Conservation (phyloP, 306 rosid species). For the Prosopis cineraria region DNA sequence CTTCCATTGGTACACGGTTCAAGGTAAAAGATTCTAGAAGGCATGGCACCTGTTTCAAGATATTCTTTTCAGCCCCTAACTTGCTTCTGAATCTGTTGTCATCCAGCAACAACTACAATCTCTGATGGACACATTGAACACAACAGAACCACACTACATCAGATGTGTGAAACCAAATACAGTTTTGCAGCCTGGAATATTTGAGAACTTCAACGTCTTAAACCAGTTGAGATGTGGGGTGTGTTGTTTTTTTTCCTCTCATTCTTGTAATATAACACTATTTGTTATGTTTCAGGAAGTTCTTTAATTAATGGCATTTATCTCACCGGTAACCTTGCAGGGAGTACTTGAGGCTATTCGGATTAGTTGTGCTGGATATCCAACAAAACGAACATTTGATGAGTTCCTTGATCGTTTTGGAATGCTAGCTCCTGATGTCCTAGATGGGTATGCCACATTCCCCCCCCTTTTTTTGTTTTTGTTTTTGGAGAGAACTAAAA, state of each 20-base stretch:
- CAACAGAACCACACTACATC: conserved; percentile 91
- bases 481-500: conserved; percentile 20
- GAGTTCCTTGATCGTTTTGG: conserved; percentile 93
- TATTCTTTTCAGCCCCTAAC: conserved; percentile 28
- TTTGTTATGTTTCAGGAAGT: conserved; percentile 1
- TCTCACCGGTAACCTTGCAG: conserved; percentile 44
- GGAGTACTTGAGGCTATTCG: conserved; percentile 93
- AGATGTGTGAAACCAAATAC: conserved; percentile 92
- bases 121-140: conserved; percentile 81
- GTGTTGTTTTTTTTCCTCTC: conserved; percentile 35
- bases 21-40: conserved; percentile 52
- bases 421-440: conserved; percentile 83
- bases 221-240: conserved; percentile 92
- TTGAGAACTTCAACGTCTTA: conserved; percentile 79
- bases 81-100: conserved; percentile 36
- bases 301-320: conserved; percentile 2
- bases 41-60: conserved; percentile 23
- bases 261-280: conserved; percentile 6
- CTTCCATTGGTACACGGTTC: conserved; percentile 80
- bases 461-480: no score
- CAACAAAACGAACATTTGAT: conserved; percentile 81
- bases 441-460: conserved; percentile 65
- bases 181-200: conserved; percentile 86
- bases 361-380: conserved; percentile 93
- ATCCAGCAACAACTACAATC: conserved; percentile 87